phyloP scores from a whole-genome alignment of 345 rosid genomes.

The Rhodamnia rubescens region DNA sequence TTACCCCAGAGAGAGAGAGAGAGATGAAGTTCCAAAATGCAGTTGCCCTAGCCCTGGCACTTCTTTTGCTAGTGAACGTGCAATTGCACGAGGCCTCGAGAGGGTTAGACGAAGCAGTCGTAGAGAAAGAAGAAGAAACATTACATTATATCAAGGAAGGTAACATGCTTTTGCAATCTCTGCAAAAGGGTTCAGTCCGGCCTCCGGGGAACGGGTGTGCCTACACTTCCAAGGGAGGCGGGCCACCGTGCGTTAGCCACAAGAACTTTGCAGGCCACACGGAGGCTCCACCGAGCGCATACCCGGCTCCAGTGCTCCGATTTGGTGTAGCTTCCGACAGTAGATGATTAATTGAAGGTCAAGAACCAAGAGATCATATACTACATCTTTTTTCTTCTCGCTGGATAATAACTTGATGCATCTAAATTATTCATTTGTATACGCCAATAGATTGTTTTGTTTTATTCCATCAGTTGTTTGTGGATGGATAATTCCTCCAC shows the following conservation, averaged over 20 bases:
- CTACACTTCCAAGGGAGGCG: neutral
- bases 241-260: neutral
- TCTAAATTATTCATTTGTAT: neutral
- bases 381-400: neutral
- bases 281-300: neutral
- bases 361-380: neutral
- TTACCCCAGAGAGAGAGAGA: neutral
- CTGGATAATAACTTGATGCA: too few relatives aligned
- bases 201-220: neutral
- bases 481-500: too few relatives aligned
- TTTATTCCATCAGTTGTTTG: too few relatives aligned
- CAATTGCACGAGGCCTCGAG: neutral
- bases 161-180: neutral
- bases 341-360: neutral
- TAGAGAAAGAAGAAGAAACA: too few relatives aligned
- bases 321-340: neutral
- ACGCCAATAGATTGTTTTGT: too few relatives aligned
- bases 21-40: too few relatives aligned
- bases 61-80: neutral
- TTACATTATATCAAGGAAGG: neutral
- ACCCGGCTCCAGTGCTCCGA: neutral
- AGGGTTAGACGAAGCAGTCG: neutral
- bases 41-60: neutral
- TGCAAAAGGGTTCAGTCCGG: neutral
- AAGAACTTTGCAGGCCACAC: neutral